phyloP scores from a whole-genome alignment of 2,329 filamentous ascomycete species.

The Phoma sp. region DNA sequence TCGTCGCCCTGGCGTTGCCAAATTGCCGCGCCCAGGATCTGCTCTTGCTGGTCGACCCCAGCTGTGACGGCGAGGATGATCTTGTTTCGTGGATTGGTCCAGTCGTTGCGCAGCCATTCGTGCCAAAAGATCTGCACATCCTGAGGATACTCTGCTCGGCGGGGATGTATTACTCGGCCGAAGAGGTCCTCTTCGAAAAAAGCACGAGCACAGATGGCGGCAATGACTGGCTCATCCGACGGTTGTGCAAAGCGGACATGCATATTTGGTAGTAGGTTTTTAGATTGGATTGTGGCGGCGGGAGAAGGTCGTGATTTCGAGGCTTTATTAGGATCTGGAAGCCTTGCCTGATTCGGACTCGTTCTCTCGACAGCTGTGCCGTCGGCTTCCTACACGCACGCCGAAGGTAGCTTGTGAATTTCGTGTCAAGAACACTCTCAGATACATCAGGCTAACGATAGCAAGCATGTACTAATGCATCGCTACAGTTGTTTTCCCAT shows the following conservation, averaged over 20 bases:
- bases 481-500: no score
- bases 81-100: slow-evolving; percentile 17
- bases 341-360: no score
- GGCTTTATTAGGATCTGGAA: no score
- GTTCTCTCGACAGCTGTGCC: no score
- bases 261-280: slow-evolving; percentile 5
- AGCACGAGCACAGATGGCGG: slow-evolving; percentile 24
- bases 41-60: slow-evolving; percentile 11
- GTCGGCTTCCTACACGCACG: no score
- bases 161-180: slow-evolving; percentile 36
- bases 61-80: slow-evolving; percentile 21
- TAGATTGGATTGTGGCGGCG: no score
- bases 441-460: no score
- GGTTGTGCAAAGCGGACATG: slow-evolving; percentile 25
- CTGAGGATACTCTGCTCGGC: slow-evolving; percentile 31
- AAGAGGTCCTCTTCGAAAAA: slow-evolving; percentile 43
- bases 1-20: slow-evolving; percentile 35
- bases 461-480: no score
- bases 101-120: slow-evolving; percentile 22
- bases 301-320: no score
- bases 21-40: slow-evolving; percentile 27
- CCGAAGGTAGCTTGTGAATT: no score
- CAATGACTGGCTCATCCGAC: slow-evolving; percentile 29
- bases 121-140: slow-evolving; percentile 36
- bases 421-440: no score